Evolutionary conservation across 2,329 filamentous ascomycete genomes (phyloP).

Genomic region (Penicillium sp.): DNA sequence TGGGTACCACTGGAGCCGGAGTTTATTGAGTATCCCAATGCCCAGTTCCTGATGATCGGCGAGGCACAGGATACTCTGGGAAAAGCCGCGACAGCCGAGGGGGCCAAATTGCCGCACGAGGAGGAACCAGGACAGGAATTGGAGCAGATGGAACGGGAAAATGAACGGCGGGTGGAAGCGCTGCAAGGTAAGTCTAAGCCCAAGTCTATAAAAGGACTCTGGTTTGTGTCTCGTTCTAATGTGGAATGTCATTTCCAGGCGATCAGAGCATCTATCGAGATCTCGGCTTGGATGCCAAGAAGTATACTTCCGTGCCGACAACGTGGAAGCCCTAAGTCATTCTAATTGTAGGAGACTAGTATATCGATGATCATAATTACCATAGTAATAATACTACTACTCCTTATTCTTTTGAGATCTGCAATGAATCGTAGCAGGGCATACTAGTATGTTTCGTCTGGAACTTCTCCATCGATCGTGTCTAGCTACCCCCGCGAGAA

Average conservation of each 20-base stretch:
- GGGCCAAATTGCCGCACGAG: slow-evolving; percentile 58
- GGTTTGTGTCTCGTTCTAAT: slow-evolving; percentile 7
- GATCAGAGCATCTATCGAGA: slow-evolving; percentile 66
- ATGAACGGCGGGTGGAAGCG: slow-evolving; percentile 67
- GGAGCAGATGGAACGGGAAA: slow-evolving; percentile 75
- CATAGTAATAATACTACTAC: too few relatives aligned
- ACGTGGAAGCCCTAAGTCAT: slow-evolving; percentile 55
- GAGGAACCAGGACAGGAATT: slow-evolving; percentile 72
- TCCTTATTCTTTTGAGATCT: too few relatives aligned
- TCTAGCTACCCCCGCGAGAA: background rate
- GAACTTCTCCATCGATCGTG: too few relatives aligned
- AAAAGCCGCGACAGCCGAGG: slow-evolving; percentile 40
- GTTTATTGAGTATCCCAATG: slow-evolving; percentile 73
- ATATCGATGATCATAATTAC: too few relatives aligned
- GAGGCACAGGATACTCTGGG: slow-evolving; percentile 45
- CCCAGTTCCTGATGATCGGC: slow-evolving; percentile 80
- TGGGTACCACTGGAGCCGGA: slow-evolving; percentile 77
- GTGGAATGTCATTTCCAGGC: slow-evolving; percentile 39
- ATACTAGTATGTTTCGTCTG: too few relatives aligned
- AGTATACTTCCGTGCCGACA: slow-evolving; percentile 67
- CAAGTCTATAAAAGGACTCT: background rate
- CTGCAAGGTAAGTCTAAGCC: slow-evolving; percentile 52
- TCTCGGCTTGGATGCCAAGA: slow-evolving; percentile 61
- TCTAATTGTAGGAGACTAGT: too few relatives aligned
- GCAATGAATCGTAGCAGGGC: too few relatives aligned